Base-by-base conservation (phyloP, 768 basidiomycete species). In the Tricholoma furcatifolium region DNA sequence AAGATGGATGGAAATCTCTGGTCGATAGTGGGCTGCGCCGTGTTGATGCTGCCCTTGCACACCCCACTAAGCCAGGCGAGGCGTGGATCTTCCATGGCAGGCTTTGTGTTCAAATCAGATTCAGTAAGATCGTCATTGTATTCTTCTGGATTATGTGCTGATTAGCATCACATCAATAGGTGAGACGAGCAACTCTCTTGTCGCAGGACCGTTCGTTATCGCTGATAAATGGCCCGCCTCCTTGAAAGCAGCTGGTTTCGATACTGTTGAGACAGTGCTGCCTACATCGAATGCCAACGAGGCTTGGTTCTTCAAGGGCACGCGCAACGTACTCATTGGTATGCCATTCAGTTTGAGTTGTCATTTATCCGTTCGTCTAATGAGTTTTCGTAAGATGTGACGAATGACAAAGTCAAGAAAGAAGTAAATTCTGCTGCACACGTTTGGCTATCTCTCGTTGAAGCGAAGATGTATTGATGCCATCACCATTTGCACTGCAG, bases 41-140 rank as follows among this genome's bases (percentile, higher is more conserved):
- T 6, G 36, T 49, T 7, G 36, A 40, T 15, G 47, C 47, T 17
- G 20, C 31, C 12, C 23, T 49, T 10, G 5, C 6, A 5, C 41
- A 42, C 12, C 41, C 36, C n/a, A 40, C 36, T 20, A 49, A 40
- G 27, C 9, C 38, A 6, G 38, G 27, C 38, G 36, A 49, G 23
- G 47, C 47, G 27, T 49, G 38, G 36, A n/a, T 49, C 10, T 49
- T 49, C 47, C 36, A 39, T 49, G 47, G 47, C 5, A 38, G 38
- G 20, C 38, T 39, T n/a, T 49, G 20, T 20, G 47, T 20, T n/a
- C 35, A 21, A 12, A 30, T 49, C 11, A 24, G 27, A 40, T 49
- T 49, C 35, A 21, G 47, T 49, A 23, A 3, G 46, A 18, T 14
- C 34, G 7, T 17, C n/a, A 14, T 18, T 10, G 6, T n/a, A 3